Base-by-base conservation (phyloP, 176 grass and related monocot species). In the Canna indica region DNA sequence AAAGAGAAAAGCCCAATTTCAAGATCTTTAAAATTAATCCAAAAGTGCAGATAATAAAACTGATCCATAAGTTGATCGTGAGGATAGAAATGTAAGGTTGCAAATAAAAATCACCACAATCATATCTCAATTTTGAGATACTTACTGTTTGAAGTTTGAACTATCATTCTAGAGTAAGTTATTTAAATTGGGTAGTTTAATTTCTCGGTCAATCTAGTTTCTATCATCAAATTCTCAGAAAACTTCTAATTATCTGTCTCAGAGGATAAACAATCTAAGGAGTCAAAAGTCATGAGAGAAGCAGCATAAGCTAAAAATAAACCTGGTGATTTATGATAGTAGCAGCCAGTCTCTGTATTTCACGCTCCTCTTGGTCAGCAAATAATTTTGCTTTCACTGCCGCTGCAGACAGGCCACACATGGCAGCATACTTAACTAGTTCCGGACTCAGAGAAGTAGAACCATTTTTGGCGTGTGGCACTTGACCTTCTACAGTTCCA, bases 291-390 rank as follows among this genome's bases (percentile, higher is more conserved):
- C 32, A n/a, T 8, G 3, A 20, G 17, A 64, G 31, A 64, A 36
- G 33, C 33, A 66, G 22, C 34, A 36, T 15, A 28, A 10, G 34
- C 20, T 22, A 27, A 75, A 31, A 39, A 24, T 25, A 25, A 66
- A 90, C 94, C 88, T 97, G 84, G 73, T 97, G 86, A 72, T 97
- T 97, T 57, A 92, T 97, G 36, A 92, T 38, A 59, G 80, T 97
- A 63, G 88, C 88, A 79, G 78, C 78, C 38, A 92, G 69, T 79
- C 94, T 87, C 78, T 97, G 94, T 60, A 97, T 89, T 89, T 97
- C 94, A 59, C 89, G 89, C 64, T 97, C 89, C 65, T 97, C 94
- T 75, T 97, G 94, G 76, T 97, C 94, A 0, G 88, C 89, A 80
- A 92, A 97, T 53, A 90, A 85, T 83, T 97, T 97, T 72, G 86